Evolutionary conservation across 2,329 filamentous ascomycete genomes (phyloP), one percentile per base, ranked within the genome.

Genomic region (Penicillium sp.): DNA sequence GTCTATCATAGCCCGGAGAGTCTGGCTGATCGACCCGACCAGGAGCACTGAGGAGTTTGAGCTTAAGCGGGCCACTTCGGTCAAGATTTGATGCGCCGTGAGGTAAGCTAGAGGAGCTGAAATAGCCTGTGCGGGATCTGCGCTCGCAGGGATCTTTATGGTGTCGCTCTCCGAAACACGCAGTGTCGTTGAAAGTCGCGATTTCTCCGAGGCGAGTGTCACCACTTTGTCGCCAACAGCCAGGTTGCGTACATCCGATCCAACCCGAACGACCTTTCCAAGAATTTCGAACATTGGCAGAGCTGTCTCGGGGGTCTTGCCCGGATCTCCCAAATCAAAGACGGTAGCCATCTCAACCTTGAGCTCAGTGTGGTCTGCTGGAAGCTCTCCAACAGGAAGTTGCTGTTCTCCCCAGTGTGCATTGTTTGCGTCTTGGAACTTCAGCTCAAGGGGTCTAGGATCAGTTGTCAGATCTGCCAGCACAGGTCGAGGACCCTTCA

Each of bases 281-380:
- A 51, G 34, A 20, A 55, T 40, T n/a, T 55, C 52, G 24, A 48
- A 46, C 50, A 55, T 48, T 11, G 52, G 52, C 3, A 55, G 42
- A 27, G 22, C 40, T 13, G 50, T 48, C 4, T 53, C 52, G 9
- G 47, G 47, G 3, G 39, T 44, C 22, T 53, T 55, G 4, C 36
- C 40, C 0, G 27, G 16, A 6, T 51, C 45, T 4, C 37, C 46
- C 3, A 47, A n/a, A 22, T 55, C 42, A 38, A 50, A 55, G 24
- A 55, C 18, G 6, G 52, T 49, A 10, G 45, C 47, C 47, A 55
- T 48, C 23, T 55, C 50, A 28, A 55, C 47, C 36, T 46, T 45
- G 14, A 55, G 39, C 28, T 55, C 52, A 4, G 32, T 34, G 10
- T 55, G 47, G 3, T 53, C 45, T 9, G 43, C 9, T 5, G 14